Evolutionary conservation across 2,329 filamentous ascomycete genomes (phyloP).

Genomic region (Aspergillus viridinutans): DNA sequence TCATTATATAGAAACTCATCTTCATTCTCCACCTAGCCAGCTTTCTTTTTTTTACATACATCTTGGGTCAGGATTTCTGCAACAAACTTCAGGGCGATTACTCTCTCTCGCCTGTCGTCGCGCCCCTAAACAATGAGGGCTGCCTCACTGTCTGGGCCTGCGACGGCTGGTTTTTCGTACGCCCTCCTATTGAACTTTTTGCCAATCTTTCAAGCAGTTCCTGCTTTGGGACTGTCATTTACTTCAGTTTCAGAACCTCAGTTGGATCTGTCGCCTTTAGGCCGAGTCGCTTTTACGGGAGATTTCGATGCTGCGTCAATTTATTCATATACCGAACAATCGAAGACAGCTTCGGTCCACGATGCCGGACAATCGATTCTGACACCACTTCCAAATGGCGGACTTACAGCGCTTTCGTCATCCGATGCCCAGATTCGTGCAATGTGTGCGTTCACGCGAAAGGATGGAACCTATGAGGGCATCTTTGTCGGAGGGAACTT

Average conservation of each 20-base stretch:
- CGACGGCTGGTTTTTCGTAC: slow-evolving; percentile 38
- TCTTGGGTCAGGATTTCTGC: slow-evolving; percentile 7
- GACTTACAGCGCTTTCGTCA: slow-evolving; percentile 67
- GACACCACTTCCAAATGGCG: slow-evolving; percentile 77
- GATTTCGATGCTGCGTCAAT: slow-evolving; percentile 90
- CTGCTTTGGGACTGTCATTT: slow-evolving; percentile 32
- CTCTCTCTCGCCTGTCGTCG: slow-evolving; percentile 32
- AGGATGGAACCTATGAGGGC: slow-evolving; percentile 63
- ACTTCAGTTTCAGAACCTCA: slow-evolving; percentile 33
- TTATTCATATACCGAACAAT: slow-evolving; percentile 80
- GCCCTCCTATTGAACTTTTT: slow-evolving; percentile 21
- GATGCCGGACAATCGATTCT: slow-evolving; percentile 82
- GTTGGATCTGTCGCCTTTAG: slow-evolving; percentile 71
- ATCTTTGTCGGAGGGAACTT: slow-evolving; percentile 93
- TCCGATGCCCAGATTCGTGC: slow-evolving; percentile 81
- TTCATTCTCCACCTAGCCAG: slow-evolving; percentile 5
- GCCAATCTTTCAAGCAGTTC: slow-evolving; percentile 18
- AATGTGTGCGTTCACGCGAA: slow-evolving; percentile 75
- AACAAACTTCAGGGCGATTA: slow-evolving; percentile 9
- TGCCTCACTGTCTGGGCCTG: slow-evolving; percentile 44
- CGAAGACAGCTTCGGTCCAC: slow-evolving; percentile 53
- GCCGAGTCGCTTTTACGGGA: slow-evolving; percentile 78
- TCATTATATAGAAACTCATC: not conserved
- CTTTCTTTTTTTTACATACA: slow-evolving; percentile 13
- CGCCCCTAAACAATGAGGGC: slow-evolving; percentile 40